These are phyloP conservation scores for Agrocybe chaxingu DNA, from an alignment of 768 basidiomycete species.

Conservation along the genomic window DNA sequence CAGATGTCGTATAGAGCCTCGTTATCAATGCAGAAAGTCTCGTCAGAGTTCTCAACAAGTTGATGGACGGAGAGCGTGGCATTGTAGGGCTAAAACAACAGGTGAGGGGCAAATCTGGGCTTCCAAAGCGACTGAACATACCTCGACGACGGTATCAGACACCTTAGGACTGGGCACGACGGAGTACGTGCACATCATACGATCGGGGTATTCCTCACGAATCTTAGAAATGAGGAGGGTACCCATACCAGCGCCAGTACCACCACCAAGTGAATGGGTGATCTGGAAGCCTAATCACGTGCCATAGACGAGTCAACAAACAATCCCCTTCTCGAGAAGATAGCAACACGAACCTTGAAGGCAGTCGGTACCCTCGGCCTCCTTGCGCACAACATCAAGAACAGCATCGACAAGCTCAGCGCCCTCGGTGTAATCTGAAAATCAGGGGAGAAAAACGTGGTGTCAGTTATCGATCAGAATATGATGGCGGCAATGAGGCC, in stretches of 20 bases:
- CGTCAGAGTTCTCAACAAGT: conserved; percentile 98
- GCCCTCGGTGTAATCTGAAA: conserved; percentile 84
- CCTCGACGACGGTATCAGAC: conserved; percentile 98
- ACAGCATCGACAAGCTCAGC: conserved; percentile 99
- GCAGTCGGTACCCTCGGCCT: conserved; percentile 96
- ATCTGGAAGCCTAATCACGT: conserved; percentile 86
- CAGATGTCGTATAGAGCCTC: conserved; percentile 99
- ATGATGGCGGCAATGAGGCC: conserved; percentile 7
- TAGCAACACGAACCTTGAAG: conserved; percentile 76
- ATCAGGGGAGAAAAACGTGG: conserved; percentile 7
- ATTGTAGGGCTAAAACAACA: conserved; percentile 78
- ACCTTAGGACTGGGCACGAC: conserved; percentile 97
- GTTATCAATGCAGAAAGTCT: conserved; percentile 99
- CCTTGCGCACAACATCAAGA: conserved; percentile 97
- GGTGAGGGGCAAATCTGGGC: not conserved
- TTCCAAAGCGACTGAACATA: conserved; percentile 23
- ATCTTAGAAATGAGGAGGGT: conserved; percentile 99
- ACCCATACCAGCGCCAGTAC: conserved; percentile 99
- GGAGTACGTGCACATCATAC: conserved; percentile 99
- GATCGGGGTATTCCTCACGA: conserved; percentile 97
- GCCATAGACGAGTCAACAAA: conserved; percentile 8
- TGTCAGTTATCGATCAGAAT: conserved; percentile 17
- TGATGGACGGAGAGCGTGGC: conserved; percentile 98
- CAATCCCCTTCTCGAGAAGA: not conserved
- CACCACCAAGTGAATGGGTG: conserved; percentile 97